Evolutionary conservation across 2,329 filamentous ascomycete species (phyloP).

Genomic region (Zasmidium cellare): DNA sequence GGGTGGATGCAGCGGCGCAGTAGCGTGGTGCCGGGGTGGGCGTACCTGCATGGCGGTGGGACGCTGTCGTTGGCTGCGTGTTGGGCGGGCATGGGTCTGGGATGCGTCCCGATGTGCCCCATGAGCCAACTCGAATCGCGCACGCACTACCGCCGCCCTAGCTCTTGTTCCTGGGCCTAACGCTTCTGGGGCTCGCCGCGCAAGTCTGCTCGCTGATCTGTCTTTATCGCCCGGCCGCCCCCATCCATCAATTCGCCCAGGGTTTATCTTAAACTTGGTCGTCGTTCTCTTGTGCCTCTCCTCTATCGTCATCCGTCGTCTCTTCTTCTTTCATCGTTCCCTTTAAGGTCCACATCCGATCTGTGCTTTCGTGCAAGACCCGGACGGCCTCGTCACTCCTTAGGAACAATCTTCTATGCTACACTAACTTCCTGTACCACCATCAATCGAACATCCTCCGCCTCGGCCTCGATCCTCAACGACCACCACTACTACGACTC

Average conservation of each 20-base stretch:
- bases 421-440: constrained; percentile 22
- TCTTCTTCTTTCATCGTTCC: constrained; percentile 28
- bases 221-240: constrained; percentile 24
- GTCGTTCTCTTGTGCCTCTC: constrained; percentile 21
- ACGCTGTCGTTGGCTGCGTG: constrained; percentile 8
- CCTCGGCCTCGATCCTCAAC: not conserved
- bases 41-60: constrained; percentile 5
- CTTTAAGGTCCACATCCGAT: constrained; percentile 22
- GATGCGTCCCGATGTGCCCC: constrained; percentile 28
- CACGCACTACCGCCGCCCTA: constrained; percentile 23
- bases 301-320: constrained; percentile 27
- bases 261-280: constrained; percentile 32
- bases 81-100: constrained; percentile 19
- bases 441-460: constrained; percentile 14
- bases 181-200: constrained; percentile 15
- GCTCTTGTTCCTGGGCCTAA: constrained; percentile 28
- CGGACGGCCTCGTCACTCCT: constrained; percentile 22
- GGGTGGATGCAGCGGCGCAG: not conserved
- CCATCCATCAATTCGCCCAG: constrained; percentile 25
- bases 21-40: constrained; percentile 5
- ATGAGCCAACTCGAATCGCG: constrained; percentile 30
- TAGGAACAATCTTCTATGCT: constrained; percentile 20
- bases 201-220: constrained; percentile 23
- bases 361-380: constrained; percentile 18
- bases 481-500: no score